Evolutionary conservation across 2,329 filamentous ascomycete species (phyloP).

Genomic region (Aspergillus sp.): DNA sequence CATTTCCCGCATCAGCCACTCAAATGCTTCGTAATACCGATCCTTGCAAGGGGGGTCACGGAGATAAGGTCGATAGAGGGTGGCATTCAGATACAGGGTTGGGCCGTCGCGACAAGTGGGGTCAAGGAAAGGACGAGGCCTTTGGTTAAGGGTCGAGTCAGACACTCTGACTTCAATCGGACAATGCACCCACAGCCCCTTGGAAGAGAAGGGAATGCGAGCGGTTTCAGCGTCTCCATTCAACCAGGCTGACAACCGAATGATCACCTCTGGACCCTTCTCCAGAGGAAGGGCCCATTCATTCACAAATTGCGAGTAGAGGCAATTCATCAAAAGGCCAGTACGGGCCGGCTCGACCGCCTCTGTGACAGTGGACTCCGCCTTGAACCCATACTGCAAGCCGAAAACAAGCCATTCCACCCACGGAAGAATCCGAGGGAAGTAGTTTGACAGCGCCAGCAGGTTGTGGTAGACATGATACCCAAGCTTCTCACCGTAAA

Average conservation of each 20-base stretch:
- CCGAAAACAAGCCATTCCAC: conserved; percentile 97
- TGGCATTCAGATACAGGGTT: conserved; percentile 86
- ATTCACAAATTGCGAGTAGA: conserved; percentile 98
- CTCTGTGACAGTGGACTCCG: conserved; percentile 62
- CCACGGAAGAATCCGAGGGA: conserved; percentile 78
- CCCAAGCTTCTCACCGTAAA: conserved; percentile 78
- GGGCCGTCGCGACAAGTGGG: conserved; percentile 67
- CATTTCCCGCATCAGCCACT: conserved; percentile 84
- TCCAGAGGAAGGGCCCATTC: conserved; percentile 92
- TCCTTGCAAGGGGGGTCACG: conserved; percentile 72
- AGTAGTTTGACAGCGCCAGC: conserved; percentile 73
- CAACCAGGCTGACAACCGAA: conserved; percentile 82
- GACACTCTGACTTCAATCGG: conserved; percentile 87
- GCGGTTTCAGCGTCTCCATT: conserved; percentile 69
- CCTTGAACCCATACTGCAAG: conserved; percentile 89
- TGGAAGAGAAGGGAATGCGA: conserved; percentile 76
- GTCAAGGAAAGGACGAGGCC: conserved; percentile 67
- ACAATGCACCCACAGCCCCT: conserved; percentile 80
- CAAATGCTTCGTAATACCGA: conserved; percentile 85
- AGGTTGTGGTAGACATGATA: conserved; percentile 92
- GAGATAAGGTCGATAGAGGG: conserved; percentile 79
- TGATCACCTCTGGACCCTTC: conserved; percentile 83
- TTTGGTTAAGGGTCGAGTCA: conserved; percentile 58
- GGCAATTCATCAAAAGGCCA: conserved; percentile 91
- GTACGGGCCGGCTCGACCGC: conserved; percentile 77